A percentile compares a stretch with the other conserved stretches of the same genome.
Conservation (phyloP, 257 asterid species). For the Lithospermum erythrorhizon region DNA sequence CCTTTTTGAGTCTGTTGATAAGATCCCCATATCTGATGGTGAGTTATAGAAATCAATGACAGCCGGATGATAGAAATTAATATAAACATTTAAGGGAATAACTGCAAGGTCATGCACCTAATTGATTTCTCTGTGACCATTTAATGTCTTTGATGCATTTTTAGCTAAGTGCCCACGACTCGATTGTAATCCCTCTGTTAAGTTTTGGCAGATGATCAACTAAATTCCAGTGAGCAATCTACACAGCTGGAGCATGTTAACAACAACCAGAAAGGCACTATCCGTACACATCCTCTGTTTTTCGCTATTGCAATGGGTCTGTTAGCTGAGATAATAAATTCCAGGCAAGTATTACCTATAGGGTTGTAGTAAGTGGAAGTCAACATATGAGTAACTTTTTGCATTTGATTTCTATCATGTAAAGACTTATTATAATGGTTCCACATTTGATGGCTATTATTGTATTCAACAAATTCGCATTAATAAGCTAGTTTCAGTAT, state of each 20-base stretch:
- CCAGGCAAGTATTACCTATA: conserved; percentile 45
- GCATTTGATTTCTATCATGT: neutral
- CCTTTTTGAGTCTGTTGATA: conserved; percentile 46
- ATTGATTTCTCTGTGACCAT: no score
- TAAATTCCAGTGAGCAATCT: conserved; percentile 26
- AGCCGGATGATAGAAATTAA: no score
- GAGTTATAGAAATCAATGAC: conserved; percentile 18
- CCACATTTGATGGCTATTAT: neutral
- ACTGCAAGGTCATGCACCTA: no score
- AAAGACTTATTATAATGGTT: neutral
- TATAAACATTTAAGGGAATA: no score
- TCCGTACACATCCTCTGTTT: conserved; percentile 66
- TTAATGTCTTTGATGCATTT: no score
- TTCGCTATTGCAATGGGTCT: conserved; percentile 79
- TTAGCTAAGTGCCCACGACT: neutral
- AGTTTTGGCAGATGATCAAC: conserved; percentile 29
- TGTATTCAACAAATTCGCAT: neutral
- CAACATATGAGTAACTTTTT: neutral
- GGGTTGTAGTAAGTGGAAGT: neutral
- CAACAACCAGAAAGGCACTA: conserved; percentile 28
- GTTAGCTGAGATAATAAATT: conserved; percentile 83
- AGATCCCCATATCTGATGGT: conserved; percentile 36
- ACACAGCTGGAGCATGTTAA: conserved; percentile 21
- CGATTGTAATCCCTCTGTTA: neutral
- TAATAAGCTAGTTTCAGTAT: no score